Evolutionary conservation across 2,329 filamentous ascomycete genomes (phyloP).

Genomic region (Ramularia endophylla): DNA sequence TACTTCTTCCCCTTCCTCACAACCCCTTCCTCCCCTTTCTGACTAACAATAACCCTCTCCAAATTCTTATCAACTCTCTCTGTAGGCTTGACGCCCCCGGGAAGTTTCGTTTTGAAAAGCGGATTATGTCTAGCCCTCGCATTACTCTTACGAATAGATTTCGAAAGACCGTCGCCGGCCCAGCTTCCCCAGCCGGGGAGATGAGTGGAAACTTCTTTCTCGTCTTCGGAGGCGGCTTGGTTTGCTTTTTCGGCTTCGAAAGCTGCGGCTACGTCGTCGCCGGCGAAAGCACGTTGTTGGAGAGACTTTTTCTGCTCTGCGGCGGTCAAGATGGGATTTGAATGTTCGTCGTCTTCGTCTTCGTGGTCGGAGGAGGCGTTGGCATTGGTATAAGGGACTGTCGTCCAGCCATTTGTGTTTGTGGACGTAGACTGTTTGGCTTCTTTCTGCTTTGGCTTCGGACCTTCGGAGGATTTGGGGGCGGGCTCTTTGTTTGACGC

Average conservation of each 20-base stretch:
- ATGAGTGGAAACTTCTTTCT: slow-evolving; percentile 75
- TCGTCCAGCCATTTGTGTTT: slow-evolving; percentile 45
- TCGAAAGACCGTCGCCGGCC: slow-evolving; percentile 77
- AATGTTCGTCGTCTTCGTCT: slow-evolving; percentile 16
- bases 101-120: slow-evolving; percentile 51
- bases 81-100: slow-evolving; percentile 59
- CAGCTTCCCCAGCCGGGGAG: slow-evolving; percentile 92
- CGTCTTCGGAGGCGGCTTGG: slow-evolving; percentile 67
- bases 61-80: slow-evolving; percentile 78
- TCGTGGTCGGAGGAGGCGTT: slow-evolving; percentile 22
- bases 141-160: slow-evolving; percentile 60
- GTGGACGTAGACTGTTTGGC: slow-evolving; percentile 30
- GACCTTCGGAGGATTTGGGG: slow-evolving; percentile 16
- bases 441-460: slow-evolving; percentile 9
- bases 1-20: slow-evolving; percentile 85
- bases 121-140: slow-evolving; percentile 46
- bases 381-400: slow-evolving; percentile 31
- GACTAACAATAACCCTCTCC: slow-evolving; percentile 81
- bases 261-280: slow-evolving; percentile 72
- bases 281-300: slow-evolving; percentile 74
- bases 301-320: slow-evolving; percentile 58
- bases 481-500: neutral
- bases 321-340: slow-evolving; percentile 23
- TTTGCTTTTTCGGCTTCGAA: slow-evolving; percentile 77
- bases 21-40: slow-evolving; percentile 58